Conservation (phyloP, 129 eudicot species). For the Helianthus annuus region DNA sequence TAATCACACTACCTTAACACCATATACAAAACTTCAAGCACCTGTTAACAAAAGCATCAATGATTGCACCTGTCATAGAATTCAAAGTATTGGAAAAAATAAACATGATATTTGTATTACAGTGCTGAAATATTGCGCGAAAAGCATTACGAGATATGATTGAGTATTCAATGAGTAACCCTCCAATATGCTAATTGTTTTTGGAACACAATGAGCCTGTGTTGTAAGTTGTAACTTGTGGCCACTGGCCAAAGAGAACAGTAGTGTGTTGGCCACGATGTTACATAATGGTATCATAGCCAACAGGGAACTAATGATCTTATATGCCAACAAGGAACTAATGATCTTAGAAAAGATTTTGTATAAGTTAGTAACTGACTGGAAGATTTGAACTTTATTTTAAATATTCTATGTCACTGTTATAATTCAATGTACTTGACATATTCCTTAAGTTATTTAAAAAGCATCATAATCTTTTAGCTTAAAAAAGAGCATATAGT, state of each 20-base stretch:
- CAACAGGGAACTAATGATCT: too few species aligned
- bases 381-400: not conserved
- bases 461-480: not conserved
- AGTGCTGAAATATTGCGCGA: too few species aligned
- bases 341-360: not conserved
- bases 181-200: too few species aligned
- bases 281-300: too few species aligned
- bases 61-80: not conserved
- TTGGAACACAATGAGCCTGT: too few species aligned
- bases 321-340: not conserved
- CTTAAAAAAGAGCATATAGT: not conserved
- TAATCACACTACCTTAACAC: conserved; percentile 14
- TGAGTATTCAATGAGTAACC: too few species aligned
- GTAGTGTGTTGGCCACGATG: too few species aligned
- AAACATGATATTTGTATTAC: too few species aligned
- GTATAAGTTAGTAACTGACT: not conserved
- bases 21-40: conserved; percentile 8
- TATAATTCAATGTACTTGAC: too few species aligned
- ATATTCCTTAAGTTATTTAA: not conserved
- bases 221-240: too few species aligned
- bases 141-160: too few species aligned
- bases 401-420: not conserved
- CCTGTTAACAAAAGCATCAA: not conserved
- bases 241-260: too few species aligned
- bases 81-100: not conserved